Conservation (phyloP, 1,139 yeast species). For the Pichia sp. region DNA sequence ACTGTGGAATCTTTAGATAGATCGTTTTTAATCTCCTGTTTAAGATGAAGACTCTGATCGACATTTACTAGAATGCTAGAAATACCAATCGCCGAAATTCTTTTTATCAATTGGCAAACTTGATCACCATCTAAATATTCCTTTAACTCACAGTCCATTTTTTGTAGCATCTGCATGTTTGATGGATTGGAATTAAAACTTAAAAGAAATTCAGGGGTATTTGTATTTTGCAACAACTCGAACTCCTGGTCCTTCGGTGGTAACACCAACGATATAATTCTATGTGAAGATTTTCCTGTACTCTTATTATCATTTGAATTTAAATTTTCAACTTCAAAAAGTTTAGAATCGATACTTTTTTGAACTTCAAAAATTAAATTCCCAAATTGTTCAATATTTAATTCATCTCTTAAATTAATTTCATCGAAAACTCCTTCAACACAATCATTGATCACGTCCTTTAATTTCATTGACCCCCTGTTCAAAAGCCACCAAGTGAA, state of each 20-base stretch:
- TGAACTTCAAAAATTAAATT: slow-evolving; percentile 40
- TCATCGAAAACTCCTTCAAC: slow-evolving; percentile 58
- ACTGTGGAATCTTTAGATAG: slow-evolving; percentile 4
- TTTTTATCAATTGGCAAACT: slow-evolving; percentile 28
- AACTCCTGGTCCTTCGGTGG: slow-evolving; percentile 34
- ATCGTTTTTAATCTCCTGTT: slow-evolving; percentile 2
- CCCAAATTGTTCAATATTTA: slow-evolving; percentile 56
- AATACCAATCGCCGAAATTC: slow-evolving; percentile 41
- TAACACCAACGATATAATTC: slow-evolving; percentile 26
- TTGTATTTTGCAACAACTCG: slow-evolving; percentile 38
- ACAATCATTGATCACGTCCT: slow-evolving; percentile 46
- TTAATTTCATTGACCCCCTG: slow-evolving; percentile 68
- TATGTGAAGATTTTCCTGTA: no score
- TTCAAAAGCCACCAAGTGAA: slow-evolving; percentile 93
- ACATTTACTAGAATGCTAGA: slow-evolving; percentile 39
- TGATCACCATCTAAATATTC: slow-evolving; percentile 38
- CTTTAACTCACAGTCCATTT: slow-evolving; percentile 45
- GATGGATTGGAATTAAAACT: slow-evolving; percentile 23
- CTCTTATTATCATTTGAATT: no score
- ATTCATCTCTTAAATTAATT: slow-evolving; percentile 66
- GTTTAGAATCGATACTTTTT: slow-evolving; percentile 25
- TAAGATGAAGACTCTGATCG: slow-evolving; percentile 18
- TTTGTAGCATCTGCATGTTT: slow-evolving; percentile 23
- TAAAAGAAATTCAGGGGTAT: slow-evolving; percentile 27
- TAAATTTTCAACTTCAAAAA: slow-evolving; percentile 5